Evolutionary conservation across 176 grass and related monocot species (phyloP).

Genomic region (Bonia amplexicaulis): DNA sequence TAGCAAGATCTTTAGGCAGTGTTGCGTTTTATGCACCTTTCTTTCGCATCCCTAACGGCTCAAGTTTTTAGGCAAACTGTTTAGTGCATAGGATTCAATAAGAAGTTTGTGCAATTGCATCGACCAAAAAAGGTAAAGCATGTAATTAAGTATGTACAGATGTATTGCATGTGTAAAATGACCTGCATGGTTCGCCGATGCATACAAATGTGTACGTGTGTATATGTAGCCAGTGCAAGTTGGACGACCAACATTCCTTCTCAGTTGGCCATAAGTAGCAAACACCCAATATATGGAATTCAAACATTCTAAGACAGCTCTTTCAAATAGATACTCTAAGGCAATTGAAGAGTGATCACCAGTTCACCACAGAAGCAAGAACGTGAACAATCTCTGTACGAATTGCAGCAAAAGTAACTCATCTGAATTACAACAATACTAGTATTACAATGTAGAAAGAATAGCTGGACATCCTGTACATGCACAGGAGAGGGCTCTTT

Average conservation of each 20-base stretch:
- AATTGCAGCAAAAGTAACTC: background rate
- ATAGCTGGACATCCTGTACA: background rate
- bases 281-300: background rate
- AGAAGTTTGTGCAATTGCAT: background rate
- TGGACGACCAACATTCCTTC: background rate
- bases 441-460: slow-evolving; percentile 19
- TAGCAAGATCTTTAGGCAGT: background rate
- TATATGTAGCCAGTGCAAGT: background rate
- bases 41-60: accelerated
- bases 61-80: background rate
- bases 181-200: background rate
- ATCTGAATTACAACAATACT: slow-evolving; percentile 14
- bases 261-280: background rate
- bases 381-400: background rate
- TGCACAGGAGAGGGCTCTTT: background rate
- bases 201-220: background rate
- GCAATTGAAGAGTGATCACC: background rate
- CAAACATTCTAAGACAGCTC: background rate
- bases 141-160: background rate
- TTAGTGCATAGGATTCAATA: background rate
- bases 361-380: background rate
- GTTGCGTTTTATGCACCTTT: background rate
- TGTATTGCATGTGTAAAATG: background rate
- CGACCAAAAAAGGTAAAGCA: background rate
- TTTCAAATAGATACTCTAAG: background rate